Percentiles rank a stretch among this genome's conserved stretches.
phyloP scores from a whole-genome alignment of 2,329 filamentous ascomycete species.

The Pseudocercospora eumusae region DNA sequence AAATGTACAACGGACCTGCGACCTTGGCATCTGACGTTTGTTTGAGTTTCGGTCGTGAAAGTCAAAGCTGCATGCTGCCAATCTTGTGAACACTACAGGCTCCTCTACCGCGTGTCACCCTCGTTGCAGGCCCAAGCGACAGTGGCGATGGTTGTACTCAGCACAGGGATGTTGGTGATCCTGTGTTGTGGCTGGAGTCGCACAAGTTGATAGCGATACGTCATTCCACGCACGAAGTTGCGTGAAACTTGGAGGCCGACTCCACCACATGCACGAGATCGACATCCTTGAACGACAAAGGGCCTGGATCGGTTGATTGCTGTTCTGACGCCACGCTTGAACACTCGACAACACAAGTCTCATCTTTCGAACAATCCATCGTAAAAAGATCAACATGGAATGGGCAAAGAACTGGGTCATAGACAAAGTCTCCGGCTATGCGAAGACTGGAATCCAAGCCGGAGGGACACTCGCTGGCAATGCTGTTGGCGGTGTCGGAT shows the following conservation, averaged over 20 bases:
- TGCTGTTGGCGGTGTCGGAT: conserved; percentile 41
- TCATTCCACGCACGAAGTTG: conserved; percentile 20
- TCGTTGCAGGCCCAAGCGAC: not conserved
- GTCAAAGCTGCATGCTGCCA: conserved; percentile 5
- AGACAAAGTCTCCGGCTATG: conserved; percentile 38
- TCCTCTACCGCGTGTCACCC: not conserved
- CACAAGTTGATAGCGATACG: not conserved
- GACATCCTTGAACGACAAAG: conserved; percentile 1
- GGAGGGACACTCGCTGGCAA: conserved; percentile 43
- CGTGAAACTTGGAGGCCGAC: conserved; percentile 19
- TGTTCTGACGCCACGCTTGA: not conserved
- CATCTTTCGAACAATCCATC: not conserved
- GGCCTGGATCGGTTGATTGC: conserved; percentile 14
- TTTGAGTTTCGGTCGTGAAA: conserved; percentile 8
- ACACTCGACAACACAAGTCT: not conserved
- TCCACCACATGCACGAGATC: conserved; percentile 15
- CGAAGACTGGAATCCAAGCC: conserved; percentile 40
- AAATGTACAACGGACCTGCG: not conserved
- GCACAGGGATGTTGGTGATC: not conserved
- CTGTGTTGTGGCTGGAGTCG: conserved; percentile 2
- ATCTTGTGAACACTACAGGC: not conserved
- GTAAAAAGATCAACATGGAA: conserved; percentile 21
- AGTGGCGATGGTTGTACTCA: conserved; percentile 5
- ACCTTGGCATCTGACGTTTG: conserved; percentile 10
- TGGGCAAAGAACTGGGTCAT: conserved; percentile 38